Base-by-base conservation (phyloP, 352 stramenopile species). In the Pythium periplocum region DNA sequence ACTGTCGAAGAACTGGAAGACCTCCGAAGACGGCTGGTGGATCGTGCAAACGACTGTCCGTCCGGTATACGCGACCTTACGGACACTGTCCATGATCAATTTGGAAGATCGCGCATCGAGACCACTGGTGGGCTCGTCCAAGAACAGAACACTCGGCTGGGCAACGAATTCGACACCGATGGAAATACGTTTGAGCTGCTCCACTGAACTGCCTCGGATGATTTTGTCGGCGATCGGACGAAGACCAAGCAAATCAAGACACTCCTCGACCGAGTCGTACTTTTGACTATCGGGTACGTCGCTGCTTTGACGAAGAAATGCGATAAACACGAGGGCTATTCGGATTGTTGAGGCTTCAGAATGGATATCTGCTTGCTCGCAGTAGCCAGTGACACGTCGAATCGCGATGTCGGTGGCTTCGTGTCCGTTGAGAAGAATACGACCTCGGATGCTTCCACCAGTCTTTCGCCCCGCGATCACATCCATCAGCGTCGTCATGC, bases 391-490 rank as follows among this genome's bases (percentile, higher is more conserved):
- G 38, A 8, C 7, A 42, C 38, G 38, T 12, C 12, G 38, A 8
- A 42, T 42, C 7, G 12, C 38, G 7, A 42, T 8, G 7, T 42
- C 12, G 7, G 38, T 42, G 12, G 38, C 38, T 12, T 8, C 7
- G 12, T 42, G 12, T 42, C 38, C 38, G 38, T 42, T 42, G 7
- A 42, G 12, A 42, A 42, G 12, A 8, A 96, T 72, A 6, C 87
- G 53, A 26, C 88, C 86, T 44, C 55, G 67, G 41, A 93, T 72
- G 9, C 38, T 64, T 17, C 88, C 87, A 12, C 69, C 73, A 32
- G 64, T 81, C 60, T 96, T 96, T 47, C 87, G 66, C 31, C 89
- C 59, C 1, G 87, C 79, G 46, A 97, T 83, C 1, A 96, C 85
- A 71, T 97, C 84, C 51, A 93, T 78, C 9, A 96, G 67, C 3